Evolutionary conservation across 2,329 filamentous ascomycete genomes (phyloP).

Genomic region (Alternaria sp.): DNA sequence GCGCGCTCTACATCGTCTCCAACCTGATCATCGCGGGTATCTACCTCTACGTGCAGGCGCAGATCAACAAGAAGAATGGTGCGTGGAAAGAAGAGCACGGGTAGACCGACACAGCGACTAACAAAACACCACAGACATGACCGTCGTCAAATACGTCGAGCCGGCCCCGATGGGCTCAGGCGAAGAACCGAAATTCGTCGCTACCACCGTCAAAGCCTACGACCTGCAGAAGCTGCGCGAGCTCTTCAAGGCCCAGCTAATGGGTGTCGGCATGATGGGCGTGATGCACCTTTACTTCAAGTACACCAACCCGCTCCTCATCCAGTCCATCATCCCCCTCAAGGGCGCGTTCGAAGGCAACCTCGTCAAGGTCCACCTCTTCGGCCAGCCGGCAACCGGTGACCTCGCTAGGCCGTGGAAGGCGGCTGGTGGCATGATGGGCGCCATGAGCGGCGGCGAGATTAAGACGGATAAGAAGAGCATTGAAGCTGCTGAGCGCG

Average conservation of each 20-base stretch:
- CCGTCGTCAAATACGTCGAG: constrained; percentile 98
- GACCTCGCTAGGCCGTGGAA: constrained; percentile 98
- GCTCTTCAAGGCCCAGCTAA: constrained; percentile 87
- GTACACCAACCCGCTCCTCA: constrained; percentile 98
- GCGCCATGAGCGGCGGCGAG: constrained; percentile 72
- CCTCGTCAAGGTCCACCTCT: constrained; percentile 93
- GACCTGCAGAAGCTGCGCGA: constrained; percentile 84
- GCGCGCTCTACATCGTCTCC: constrained; percentile 69
- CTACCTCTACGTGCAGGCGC: constrained; percentile 82
- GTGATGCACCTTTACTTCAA: constrained; percentile 99
- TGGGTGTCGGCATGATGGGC: constrained; percentile 97
- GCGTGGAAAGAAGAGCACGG: constrained; percentile 44
- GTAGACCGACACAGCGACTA: constrained; percentile 12
- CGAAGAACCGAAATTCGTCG: constrained; percentile 95
- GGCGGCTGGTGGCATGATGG: constrained; percentile 81
- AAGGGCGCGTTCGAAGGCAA: constrained; percentile 96
- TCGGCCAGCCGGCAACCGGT: constrained; percentile 83
- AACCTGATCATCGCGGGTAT: constrained; percentile 84
- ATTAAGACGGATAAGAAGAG: constrained; percentile 81
- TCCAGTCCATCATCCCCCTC: constrained; percentile 97
- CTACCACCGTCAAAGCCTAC: constrained; percentile 95
- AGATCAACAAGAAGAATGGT: constrained; percentile 99
- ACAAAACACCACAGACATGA: constrained; percentile 71
- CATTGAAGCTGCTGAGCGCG: constrained; percentile 59
- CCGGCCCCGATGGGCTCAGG: constrained; percentile 89